Evolutionary conservation across 371 early-diverging fungal genomes (phyloP), one percentile per base, ranked within the genome.

Genomic region (Fennellomyces sp.): DNA sequence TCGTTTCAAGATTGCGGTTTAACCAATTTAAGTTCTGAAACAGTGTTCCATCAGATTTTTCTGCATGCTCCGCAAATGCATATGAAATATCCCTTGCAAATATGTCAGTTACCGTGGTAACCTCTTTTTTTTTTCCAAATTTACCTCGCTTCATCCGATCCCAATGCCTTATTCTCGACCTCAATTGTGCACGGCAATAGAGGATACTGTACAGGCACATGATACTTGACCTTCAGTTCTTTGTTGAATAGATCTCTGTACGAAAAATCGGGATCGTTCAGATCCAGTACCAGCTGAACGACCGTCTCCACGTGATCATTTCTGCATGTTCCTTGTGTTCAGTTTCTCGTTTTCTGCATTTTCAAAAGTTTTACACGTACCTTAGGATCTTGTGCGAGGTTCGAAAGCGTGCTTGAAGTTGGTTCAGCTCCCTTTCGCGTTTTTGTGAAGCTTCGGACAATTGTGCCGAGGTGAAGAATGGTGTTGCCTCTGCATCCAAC

Each of bases 11-110:
- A 35, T 88, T 62, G 7, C 82, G 70, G 50, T 90, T 88, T 13
- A 92, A 69, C 83, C 88, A 90, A 59, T 90, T 90, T 26, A 87
- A 48, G 2, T 82, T 73, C 38, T 84, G 80, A 63, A 88, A 83
- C 17, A 85, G 66, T 4, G 76, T 76, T 17, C 64, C 63, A 8
- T 72, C 60, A 35, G 58, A 57, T 3, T 64, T 28, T 5, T 57
- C 57, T 0, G 75, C 81, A 58, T 82, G 81, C 33, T 76, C 69
- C 12, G 65, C 64, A 71, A 85, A 88, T 6, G 79, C 84, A 17
- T 61, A 58, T 49, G 80, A 76, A 17, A 89, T 71, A 55, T 69
- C 73, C 19, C 80, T 76, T 53, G 31, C 11, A 45, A 45, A 39
- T n/a, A 11, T 39, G 13, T 38, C 45, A 42, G 0, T 45, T 45